phyloP scores from a whole-genome alignment of 305 asterid genomes.

The Euphrasia arctica region DNA sequence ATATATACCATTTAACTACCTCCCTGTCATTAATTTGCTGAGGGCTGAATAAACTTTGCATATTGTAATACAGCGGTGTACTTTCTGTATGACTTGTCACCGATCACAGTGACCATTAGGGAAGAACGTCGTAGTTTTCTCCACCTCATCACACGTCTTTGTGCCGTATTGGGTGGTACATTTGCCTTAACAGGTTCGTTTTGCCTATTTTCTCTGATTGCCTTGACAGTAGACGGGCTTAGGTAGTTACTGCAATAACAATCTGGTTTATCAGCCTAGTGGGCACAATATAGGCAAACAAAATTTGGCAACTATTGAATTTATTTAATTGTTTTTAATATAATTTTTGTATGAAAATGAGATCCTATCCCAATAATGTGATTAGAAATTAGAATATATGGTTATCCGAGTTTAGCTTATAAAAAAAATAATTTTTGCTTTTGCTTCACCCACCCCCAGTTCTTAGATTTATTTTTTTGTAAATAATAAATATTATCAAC shows the following conservation, averaged over 20 bases:
- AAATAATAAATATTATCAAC: too few relatives aligned
- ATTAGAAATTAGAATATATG: too few relatives aligned
- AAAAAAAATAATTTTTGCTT: too few relatives aligned
- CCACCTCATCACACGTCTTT: slow-evolving; percentile 94
- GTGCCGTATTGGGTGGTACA: slow-evolving; percentile 98
- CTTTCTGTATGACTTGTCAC: slow-evolving; percentile 94
- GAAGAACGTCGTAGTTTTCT: slow-evolving; percentile 99
- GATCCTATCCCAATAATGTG: too few relatives aligned
- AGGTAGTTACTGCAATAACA: background rate
- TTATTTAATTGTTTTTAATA: background rate
- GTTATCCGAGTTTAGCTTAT: too few relatives aligned
- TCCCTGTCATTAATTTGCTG: slow-evolving; percentile 12
- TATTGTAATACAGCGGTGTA: slow-evolving; percentile 72
- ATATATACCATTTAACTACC: background rate
- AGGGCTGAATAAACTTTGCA: slow-evolving; percentile 10
- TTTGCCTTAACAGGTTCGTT: slow-evolving; percentile 92
- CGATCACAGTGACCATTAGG: slow-evolving; percentile 91
- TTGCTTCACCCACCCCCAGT: too few relatives aligned
- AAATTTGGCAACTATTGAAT: background rate
- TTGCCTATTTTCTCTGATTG: slow-evolving; percentile 17
- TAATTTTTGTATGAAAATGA: background rate
- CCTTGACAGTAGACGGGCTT: slow-evolving; percentile 15
- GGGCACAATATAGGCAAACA: too few relatives aligned
- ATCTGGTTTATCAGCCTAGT: too few relatives aligned
- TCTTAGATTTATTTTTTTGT: too few relatives aligned